Conservation (phyloP, 208 protist genomes). For the Wallacemonas collosoma region DNA sequence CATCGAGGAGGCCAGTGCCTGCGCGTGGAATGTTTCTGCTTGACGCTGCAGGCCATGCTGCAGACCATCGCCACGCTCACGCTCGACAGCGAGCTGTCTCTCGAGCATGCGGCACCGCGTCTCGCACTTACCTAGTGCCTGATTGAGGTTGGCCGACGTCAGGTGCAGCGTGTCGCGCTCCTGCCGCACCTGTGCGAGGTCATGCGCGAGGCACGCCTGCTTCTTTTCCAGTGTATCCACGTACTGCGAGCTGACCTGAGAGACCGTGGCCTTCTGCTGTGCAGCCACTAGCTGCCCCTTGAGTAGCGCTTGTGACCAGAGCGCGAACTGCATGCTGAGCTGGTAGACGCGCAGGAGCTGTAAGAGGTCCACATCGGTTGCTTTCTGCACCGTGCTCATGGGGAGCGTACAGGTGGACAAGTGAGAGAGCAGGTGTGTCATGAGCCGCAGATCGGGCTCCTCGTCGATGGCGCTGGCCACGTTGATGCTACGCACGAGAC, state of each 20-base stretch:
- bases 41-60: conserved; percentile 38
- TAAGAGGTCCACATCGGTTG: conserved; percentile 55
- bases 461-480: conserved; percentile 42
- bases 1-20: conserved; percentile 10
- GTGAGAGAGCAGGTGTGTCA: conserved; percentile 66
- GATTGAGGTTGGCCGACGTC: conserved; percentile 40
- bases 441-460: conserved; percentile 61
- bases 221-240: conserved; percentile 54
- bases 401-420: conserved; percentile 40
- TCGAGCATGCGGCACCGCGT: conserved; percentile 49
- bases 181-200: conserved; percentile 26
- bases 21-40: conserved; percentile 18
- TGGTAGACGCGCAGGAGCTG: conserved; percentile 74
- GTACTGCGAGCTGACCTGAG: conserved; percentile 45
- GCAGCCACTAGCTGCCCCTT: conserved; percentile 58
- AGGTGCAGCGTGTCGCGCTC: conserved; percentile 59
- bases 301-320: conserved; percentile 84
- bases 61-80: conserved; percentile 35
- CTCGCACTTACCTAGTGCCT: conserved; percentile 44
- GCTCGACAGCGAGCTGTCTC: conserved; percentile 51
- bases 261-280: conserved; percentile 44
- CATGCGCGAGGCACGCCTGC: conserved; percentile 25
- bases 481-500: conserved; percentile 52
- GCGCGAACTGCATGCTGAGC: conserved; percentile 71
- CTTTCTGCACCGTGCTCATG: conserved; percentile 29